Conservation (phyloP, 257 asterid genomes). For the Salvia splendens region DNA sequence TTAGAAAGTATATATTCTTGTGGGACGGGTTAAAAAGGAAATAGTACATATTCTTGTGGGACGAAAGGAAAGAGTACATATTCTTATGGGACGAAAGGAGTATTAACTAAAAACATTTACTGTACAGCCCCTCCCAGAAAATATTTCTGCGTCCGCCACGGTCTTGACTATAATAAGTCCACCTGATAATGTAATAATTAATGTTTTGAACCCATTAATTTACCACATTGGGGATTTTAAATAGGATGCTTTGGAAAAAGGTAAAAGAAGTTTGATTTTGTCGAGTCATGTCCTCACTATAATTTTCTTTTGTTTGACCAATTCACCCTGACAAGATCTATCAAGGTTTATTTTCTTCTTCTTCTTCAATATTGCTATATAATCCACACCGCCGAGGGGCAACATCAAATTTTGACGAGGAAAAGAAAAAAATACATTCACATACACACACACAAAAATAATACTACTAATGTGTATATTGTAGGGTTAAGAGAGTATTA, state of each 20-base stretch:
- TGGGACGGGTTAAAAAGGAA: no score
- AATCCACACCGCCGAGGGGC: slow-evolving; percentile 9
- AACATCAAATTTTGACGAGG: neutral
- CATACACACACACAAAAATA: neutral
- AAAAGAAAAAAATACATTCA: neutral
- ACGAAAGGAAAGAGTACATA: no score
- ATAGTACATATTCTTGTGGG: no score
- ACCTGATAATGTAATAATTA: no score
- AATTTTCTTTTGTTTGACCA: slow-evolving; percentile 23
- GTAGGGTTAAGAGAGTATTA: neutral
- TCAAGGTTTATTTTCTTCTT: slow-evolving; percentile 1
- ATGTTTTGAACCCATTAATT: neutral
- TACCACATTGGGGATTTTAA: neutral
- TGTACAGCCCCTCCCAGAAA: no score
- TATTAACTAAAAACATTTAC: no score
- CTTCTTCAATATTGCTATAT: neutral
- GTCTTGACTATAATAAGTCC: no score
- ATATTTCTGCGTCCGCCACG: no score
- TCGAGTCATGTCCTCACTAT: slow-evolving; percentile 13
- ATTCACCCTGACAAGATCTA: neutral
- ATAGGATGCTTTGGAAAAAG: neutral
- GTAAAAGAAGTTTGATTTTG: slow-evolving; percentile 7
- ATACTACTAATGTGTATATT: no score
- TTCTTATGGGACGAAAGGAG: no score
- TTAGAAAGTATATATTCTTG: no score